phyloP scores from a whole-genome alignment of 1,284 basidiomycete genomes.

The Tilletia indica region DNA sequence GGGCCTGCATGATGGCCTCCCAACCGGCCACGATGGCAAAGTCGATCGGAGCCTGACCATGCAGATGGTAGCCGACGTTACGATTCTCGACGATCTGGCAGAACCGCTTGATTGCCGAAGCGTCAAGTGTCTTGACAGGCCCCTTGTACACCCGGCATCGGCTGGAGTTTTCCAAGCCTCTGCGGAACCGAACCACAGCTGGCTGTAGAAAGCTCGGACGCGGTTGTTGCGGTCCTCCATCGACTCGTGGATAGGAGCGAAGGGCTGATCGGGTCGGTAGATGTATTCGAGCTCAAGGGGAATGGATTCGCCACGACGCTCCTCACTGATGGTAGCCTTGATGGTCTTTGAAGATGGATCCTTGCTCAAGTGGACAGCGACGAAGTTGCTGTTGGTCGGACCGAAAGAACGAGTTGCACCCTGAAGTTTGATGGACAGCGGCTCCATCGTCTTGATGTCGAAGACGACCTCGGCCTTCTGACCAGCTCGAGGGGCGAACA shows the following conservation, averaged over 20 bases:
- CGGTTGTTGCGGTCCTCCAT: conserved; percentile 78
- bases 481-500: conserved; percentile 75
- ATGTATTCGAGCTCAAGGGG: conserved; percentile 79
- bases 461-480: conserved; percentile 72
- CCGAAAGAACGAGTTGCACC: conserved; percentile 81
- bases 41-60: conserved; percentile 77
- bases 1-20: conserved; percentile 58
- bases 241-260: conserved; percentile 89
- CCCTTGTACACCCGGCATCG: conserved; percentile 32
- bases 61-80: conserved; percentile 81
- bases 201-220: conserved; percentile 67
- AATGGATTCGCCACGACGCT: conserved; percentile 72
- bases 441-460: conserved; percentile 58
- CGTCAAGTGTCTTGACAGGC: conserved; percentile 58
- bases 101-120: conserved; percentile 77
- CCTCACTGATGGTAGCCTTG: conserved; percentile 77
- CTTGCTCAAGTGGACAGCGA: conserved; percentile 67
- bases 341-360: conserved; percentile 60
- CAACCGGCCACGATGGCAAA: conserved; percentile 97
- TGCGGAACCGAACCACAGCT: conserved; percentile 51
- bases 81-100: conserved; percentile 91
- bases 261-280: conserved; percentile 85
- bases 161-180: conserved; percentile 36
- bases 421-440: conserved; percentile 64
- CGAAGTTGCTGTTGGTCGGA: conserved; percentile 71